Conservation (phyloP, 345 rosid genomes). For the Citrus mangshanensis region DNA sequence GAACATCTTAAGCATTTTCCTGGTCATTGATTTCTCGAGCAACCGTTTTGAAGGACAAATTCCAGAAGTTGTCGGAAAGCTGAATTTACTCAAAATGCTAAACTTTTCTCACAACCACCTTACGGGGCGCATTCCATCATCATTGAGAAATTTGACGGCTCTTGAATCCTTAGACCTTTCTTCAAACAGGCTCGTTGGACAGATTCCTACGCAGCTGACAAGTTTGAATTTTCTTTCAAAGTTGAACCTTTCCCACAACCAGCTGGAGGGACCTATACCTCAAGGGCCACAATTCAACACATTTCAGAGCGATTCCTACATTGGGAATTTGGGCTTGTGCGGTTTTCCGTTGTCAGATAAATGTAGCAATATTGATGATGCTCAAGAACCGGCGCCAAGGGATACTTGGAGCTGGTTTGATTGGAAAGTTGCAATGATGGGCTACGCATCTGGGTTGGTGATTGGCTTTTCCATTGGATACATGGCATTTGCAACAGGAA, state of each 20-base stretch:
- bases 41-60: not conserved
- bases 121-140: not conserved
- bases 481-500: not conserved
- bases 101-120: not conserved
- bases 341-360: not conserved
- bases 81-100: not conserved
- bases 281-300: not conserved
- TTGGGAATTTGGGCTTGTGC: not conserved
- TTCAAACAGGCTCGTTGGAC: not conserved
- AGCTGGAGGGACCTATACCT: not conserved
- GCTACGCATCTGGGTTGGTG: not conserved
- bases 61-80: not conserved
- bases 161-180: not conserved
- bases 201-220: not conserved
- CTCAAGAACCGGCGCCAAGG: not conserved
- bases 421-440: not conserved
- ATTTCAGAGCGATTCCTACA: not conserved
- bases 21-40: not conserved
- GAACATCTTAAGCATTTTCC: not conserved
- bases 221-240: not conserved
- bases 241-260: not conserved
- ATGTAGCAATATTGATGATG: not conserved
- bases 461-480: not conserved
- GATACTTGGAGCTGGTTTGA: not conserved
- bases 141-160: not conserved